A percentile compares a stretch with the other conserved stretches of the same genome.
Conservation (phyloP, 805 yeast species). For the Nakazawaea ishiwadae region DNA sequence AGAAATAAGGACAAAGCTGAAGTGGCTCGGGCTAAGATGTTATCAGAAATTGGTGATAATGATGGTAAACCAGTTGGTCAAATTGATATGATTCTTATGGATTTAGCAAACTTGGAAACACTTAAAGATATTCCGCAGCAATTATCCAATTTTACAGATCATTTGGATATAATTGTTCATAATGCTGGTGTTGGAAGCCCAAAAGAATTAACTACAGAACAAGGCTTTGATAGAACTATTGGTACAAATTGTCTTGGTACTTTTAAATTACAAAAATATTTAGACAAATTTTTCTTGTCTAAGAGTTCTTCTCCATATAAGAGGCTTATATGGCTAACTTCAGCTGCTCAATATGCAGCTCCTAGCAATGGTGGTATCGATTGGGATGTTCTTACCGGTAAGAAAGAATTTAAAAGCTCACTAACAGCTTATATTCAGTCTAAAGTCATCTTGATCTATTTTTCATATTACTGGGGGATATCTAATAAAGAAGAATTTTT, state of each 20-base stretch:
- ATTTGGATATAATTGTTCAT: constrained; percentile 32
- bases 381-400: constrained; percentile 4
- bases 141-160: constrained; percentile 20
- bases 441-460: constrained; percentile 35
- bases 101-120: constrained; percentile 37
- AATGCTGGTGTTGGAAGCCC: constrained; percentile 43
- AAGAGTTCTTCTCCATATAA: constrained; percentile 18
- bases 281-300: constrained; percentile 31
- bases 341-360: constrained; percentile 29
- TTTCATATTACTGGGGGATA: constrained; percentile 30
- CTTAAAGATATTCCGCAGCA: constrained; percentile 32
- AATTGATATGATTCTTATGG: constrained; percentile 24
- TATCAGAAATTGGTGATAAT: constrained; percentile 15
- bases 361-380: constrained; percentile 18
- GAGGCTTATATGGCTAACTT: constrained; percentile 43
- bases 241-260: constrained; percentile 46
- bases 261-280: constrained; percentile 34
- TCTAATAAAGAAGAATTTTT: constrained; percentile 22
- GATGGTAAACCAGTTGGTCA: constrained; percentile 18
- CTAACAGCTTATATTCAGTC: constrained; percentile 33
- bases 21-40: constrained; percentile 23
- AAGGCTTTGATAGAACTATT: constrained; percentile 41
- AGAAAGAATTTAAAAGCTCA: not conserved
- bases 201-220: constrained; percentile 31
- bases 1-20: constrained; percentile 30